A percentile compares a stretch with the other conserved stretches of the same genome.
Conservation (phyloP, 2,329 filamentous ascomycete genomes). For the Colletotrichum salicis region DNA sequence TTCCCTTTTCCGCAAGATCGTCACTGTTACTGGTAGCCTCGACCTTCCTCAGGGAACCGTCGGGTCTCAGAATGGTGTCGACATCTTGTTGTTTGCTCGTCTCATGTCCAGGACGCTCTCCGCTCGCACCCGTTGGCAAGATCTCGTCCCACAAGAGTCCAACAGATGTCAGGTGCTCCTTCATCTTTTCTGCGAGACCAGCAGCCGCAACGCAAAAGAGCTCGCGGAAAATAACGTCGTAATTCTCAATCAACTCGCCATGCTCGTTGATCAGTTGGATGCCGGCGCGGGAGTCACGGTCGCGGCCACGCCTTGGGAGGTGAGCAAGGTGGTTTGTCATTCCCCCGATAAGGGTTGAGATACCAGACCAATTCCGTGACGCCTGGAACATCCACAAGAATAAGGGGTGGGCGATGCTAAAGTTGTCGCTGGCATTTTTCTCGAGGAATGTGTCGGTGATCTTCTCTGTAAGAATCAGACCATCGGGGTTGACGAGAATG, state of each 20-base stretch:
- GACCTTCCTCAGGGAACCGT: constrained; percentile 32
- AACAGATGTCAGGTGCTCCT: constrained; percentile 69
- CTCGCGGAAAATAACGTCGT: constrained; percentile 82
- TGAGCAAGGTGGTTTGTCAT: constrained; percentile 78
- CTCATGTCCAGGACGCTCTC: constrained; percentile 36
- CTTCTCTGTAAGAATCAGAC: constrained; percentile 76
- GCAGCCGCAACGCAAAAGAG: constrained; percentile 84
- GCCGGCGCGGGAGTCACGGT: constrained; percentile 50
- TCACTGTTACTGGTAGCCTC: constrained; percentile 39
- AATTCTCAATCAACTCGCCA: constrained; percentile 71
- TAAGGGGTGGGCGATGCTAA: constrained; percentile 79
- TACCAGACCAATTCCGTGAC: constrained; percentile 78
- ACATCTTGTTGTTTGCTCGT: constrained; percentile 15
- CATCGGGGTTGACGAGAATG: constrained; percentile 76
- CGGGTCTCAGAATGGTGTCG: constrained; percentile 20
- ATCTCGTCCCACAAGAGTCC: constrained; percentile 83
- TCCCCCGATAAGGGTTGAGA: constrained; percentile 73
- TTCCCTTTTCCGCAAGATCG: constrained; percentile 55
- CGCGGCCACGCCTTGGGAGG: constrained; percentile 52
- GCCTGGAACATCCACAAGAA: constrained; percentile 91
- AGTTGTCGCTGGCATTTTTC: constrained; percentile 73
- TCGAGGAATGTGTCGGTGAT: constrained; percentile 83
- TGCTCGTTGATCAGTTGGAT: constrained; percentile 62
- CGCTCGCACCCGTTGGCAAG: constrained; percentile 67
- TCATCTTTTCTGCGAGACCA: constrained; percentile 75